Evolutionary conservation across 2,329 filamentous ascomycete species (phyloP), one percentile per base, ranked within the genome.

Genomic region (Venturia effusa): DNA sequence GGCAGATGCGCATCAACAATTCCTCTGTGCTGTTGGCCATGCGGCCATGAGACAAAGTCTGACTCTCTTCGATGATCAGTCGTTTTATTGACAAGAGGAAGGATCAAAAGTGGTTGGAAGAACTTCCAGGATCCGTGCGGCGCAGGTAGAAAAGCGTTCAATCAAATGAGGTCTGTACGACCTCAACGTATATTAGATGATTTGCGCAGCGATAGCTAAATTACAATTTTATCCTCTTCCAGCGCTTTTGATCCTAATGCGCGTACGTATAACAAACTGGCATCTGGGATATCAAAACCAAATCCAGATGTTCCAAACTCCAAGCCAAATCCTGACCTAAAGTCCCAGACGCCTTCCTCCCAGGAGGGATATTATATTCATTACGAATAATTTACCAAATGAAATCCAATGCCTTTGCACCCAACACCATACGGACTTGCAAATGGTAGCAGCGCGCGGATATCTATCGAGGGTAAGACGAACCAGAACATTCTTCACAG

Each of bases 271-370:
- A 30, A 57, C 34, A 22, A 57, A 57, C 15, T 34, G 51, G 30
- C 30, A 57, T 57, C 51, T 57, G 51, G 51, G 51, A 57, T 57
- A 57, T 57, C 51, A 57, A 57, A 5, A 34, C 51, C 27, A 34
- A 19, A 19, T 17, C 51, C 51, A 27, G 51, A n/a, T 24, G 10
- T 27, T 27, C 45, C 22, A n/a, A 57, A 57, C 51, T 57, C 51
- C 19, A 15, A 57, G 27, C 30, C 15, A 34, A 17, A 57, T 34
- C 51, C 45, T 15, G 15, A n/a, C 30, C 51, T 17, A 34, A 34
- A 19, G 22, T 32, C n/a, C 32, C 15, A 32, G 27, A 57, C 51
- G 30, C 51, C 51, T 34, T 15, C 30, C 51, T n/a, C 51, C 51
- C 51, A 8, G 15, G 19, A 22, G n/a, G 15, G 27, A 57, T n/a